phyloP scores from a whole-genome alignment of 1,284 basidiomycete species.

The Fomitopsis schrenkii region DNA sequence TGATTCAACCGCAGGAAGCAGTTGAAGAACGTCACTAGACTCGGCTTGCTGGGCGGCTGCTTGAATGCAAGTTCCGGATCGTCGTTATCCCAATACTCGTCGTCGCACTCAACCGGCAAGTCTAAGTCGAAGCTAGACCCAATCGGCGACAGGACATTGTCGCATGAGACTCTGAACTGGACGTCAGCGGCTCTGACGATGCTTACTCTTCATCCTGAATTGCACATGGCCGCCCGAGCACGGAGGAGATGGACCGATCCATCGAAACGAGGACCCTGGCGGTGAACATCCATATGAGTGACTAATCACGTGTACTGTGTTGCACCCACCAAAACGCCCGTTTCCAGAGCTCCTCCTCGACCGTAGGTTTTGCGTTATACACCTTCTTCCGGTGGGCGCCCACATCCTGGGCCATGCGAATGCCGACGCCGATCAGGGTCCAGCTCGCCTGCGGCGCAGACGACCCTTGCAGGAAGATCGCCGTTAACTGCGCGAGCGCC shows the following conservation, averaged over 20 bases:
- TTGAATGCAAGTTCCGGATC: constrained; percentile 39
- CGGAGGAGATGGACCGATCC: constrained; percentile 64
- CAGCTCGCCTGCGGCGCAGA: constrained; percentile 50
- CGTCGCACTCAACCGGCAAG: constrained; percentile 56
- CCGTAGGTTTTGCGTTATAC: constrained; percentile 24
- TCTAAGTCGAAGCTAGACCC: constrained; percentile 52
- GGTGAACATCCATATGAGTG: not conserved
- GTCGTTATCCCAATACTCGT: constrained; percentile 56
- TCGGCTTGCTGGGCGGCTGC: constrained; percentile 44
- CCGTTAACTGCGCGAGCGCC: constrained; percentile 25
- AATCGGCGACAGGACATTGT: not conserved
- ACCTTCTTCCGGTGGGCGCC: constrained; percentile 39
- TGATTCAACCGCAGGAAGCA: constrained; percentile 52
- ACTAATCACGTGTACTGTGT: too few relatives aligned
- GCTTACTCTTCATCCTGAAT: constrained; percentile 84
- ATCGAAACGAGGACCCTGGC: constrained; percentile 57
- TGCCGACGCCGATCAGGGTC: constrained; percentile 49
- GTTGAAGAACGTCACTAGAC: constrained; percentile 46
- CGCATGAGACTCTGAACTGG: not conserved
- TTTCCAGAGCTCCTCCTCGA: constrained; percentile 48
- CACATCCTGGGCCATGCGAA: constrained; percentile 44
- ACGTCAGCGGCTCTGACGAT: not conserved
- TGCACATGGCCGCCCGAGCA: constrained; percentile 76
- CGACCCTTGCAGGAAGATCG: constrained; percentile 38
- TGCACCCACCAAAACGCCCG: constrained; percentile 66